Percentiles rank a stretch among this genome's conserved stretches.
Evolutionary conservation across 2,329 filamentous ascomycete genomes (phyloP).

Genomic region (Fusarium sp.): DNA sequence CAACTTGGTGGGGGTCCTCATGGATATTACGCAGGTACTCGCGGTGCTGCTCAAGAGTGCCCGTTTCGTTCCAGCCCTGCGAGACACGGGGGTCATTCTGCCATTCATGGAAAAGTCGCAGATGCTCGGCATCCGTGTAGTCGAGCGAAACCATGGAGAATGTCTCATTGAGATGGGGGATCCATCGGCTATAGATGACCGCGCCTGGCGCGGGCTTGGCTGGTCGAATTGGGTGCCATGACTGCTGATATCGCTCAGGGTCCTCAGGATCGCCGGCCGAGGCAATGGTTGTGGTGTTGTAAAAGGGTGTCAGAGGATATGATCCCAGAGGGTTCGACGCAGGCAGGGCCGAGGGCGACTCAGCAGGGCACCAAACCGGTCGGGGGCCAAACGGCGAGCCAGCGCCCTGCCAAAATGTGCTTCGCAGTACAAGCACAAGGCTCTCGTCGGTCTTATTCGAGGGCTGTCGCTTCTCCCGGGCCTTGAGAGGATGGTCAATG

Average conservation of each 20-base stretch:
- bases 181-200: constrained; percentile 78
- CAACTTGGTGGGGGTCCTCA: constrained; percentile 74
- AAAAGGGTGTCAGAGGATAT: constrained; percentile 59
- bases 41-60: constrained; percentile 75
- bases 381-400: constrained; percentile 71
- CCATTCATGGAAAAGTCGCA: constrained; percentile 78
- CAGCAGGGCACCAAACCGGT: constrained; percentile 65
- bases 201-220: constrained; percentile 74
- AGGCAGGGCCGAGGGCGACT: constrained; percentile 50
- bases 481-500: constrained; percentile 56
- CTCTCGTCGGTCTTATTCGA: constrained; percentile 42
- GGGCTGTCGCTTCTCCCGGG: constrained; percentile 42
- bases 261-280: constrained; percentile 53
- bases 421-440: constrained; percentile 56
- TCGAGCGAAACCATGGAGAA: constrained; percentile 81
- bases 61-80: constrained; percentile 80
- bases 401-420: constrained; percentile 74
- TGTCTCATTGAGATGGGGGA: constrained; percentile 76
- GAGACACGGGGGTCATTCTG: constrained; percentile 85
- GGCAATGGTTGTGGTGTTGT: constrained; percentile 54
- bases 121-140: constrained; percentile 67
- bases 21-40: constrained; percentile 74
- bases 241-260: constrained; percentile 56
- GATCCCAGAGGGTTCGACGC: constrained; percentile 51
- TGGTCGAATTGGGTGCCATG: constrained; percentile 74